These are phyloP conservation scores for Petunia secreta DNA, from an alignment of 257 asterid genomes.

Conservation along the genomic window DNA sequence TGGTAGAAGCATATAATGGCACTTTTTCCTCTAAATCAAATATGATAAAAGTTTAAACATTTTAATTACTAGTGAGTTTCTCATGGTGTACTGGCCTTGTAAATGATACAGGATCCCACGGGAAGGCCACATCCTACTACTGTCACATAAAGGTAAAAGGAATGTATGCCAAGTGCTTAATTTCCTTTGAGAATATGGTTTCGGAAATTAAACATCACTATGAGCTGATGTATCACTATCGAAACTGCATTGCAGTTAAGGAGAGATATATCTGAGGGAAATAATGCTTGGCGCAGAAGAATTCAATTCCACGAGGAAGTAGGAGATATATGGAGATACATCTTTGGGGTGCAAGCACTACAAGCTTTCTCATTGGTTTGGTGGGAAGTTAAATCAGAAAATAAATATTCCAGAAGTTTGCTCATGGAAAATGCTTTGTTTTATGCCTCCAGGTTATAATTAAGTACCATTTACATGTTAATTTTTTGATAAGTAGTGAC, in stretches of 20 bases:
- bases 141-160: background rate
- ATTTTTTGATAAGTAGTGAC: background rate
- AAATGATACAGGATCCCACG: background rate
- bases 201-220: background rate
- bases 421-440: background rate
- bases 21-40: background rate
- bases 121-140: background rate
- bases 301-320: background rate
- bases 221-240: background rate
- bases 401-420: constrained; percentile 1
- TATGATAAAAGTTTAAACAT: background rate
- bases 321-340: background rate
- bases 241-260: background rate
- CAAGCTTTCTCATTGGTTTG: background rate
- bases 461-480: background rate
- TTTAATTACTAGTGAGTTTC: constrained; percentile 2
- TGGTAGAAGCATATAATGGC: background rate
- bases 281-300: background rate
- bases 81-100: background rate
- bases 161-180: background rate
- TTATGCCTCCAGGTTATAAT: background rate
- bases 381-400: background rate
- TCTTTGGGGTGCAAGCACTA: background rate
- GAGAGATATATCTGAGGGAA: background rate
- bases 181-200: background rate